Base-by-base conservation (phyloP, 2,329 filamentous ascomycete species). In the Colletotrichum abscissum region DNA sequence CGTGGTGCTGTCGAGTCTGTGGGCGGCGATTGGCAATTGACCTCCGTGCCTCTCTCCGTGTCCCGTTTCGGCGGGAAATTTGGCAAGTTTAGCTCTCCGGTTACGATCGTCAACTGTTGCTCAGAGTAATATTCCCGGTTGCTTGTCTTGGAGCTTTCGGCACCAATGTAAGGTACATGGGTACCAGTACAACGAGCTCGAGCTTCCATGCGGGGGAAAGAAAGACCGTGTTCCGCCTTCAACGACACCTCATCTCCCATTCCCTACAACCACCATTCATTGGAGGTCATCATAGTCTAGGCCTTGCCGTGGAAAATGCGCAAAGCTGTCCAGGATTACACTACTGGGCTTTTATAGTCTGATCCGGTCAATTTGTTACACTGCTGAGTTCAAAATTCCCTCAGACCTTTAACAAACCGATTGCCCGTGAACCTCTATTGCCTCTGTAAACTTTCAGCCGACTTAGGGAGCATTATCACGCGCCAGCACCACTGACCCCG, bases 171-270 rank as follows among this genome's bases (percentile, higher is more conserved):
- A 42, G 38, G 57, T 69, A 54, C 63, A 68, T 54, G 16, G 49
- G 49, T 59, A 33, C 19, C 9, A 24, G 49, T 59, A 33, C 19
- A 33, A 33, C 14, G 24, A 64, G 59, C 26, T 63, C 28, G 22
- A 69, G 69, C 69, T 69, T 64, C 16, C 33, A 38, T n/a, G 6
- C 70, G 70, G 70, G 70, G 58, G 16, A 72, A 72, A 69, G 42
- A 69, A 69, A 19, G 6, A 33, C 69, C 69, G 69, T 11, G 62
- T 19, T 67, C 55, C 63, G 59, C 49, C 11, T 26, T 6, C 22
- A 64, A 38, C 42, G 8, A 16, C 19, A 28, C 2, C 38, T 19
- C 16, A 11, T 49, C 33, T 35, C 33, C 42, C 42, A 49, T 22
- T 9, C 42, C 42, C 19, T 22, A 19, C 19, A 22, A 9, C 19